phyloP scores from a whole-genome alignment of 768 basidiomycete species.

The Lactarius sanguifluus region DNA sequence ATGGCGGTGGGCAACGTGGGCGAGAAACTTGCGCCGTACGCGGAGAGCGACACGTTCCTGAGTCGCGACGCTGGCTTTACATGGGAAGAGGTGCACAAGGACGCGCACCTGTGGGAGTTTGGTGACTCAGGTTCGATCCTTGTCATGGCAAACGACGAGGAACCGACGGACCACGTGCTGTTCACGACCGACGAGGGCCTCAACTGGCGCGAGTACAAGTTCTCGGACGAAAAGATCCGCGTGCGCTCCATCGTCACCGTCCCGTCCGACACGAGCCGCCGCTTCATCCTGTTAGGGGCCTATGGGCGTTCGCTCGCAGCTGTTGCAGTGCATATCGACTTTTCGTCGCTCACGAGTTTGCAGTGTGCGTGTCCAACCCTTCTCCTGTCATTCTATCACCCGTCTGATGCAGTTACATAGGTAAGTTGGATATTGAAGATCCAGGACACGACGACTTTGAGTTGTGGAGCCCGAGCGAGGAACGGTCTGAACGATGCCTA shows the following conservation, averaged over 20 bases:
- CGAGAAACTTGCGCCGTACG: conserved; percentile 73
- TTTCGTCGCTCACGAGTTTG: conserved; percentile 68
- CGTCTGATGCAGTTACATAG: conserved; percentile 41
- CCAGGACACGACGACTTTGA: conserved; percentile 92
- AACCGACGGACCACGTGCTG: conserved; percentile 82
- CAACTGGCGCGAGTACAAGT: conserved; percentile 86
- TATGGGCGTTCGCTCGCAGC: conserved; percentile 47
- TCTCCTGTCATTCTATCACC: conserved; percentile 1
- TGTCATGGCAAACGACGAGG: conserved; percentile 94
- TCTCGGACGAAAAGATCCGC: conserved; percentile 69
- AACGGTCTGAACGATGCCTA: conserved; percentile 81
- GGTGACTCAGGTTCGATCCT: conserved; percentile 95
- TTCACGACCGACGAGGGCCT: conserved; percentile 90
- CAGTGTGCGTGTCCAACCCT: conserved; percentile 57
- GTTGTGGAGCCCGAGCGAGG: conserved; percentile 93
- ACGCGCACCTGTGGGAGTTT: conserved; percentile 97
- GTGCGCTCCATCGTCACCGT: conserved; percentile 82
- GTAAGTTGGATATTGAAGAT: conserved; percentile 64
- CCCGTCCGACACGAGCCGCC: conserved; percentile 84
- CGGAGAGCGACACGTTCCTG: conserved; percentile 91
- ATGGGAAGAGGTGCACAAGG: conserved; percentile 98
- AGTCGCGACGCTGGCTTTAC: conserved; percentile 96
- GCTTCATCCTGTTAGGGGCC: conserved; percentile 83
- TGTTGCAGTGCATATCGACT: conserved; percentile 86
- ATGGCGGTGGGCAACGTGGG: conserved; percentile 98